Evolutionary conservation across 257 asterid species (phyloP).

Genomic region (Pogostemon cablin): DNA sequence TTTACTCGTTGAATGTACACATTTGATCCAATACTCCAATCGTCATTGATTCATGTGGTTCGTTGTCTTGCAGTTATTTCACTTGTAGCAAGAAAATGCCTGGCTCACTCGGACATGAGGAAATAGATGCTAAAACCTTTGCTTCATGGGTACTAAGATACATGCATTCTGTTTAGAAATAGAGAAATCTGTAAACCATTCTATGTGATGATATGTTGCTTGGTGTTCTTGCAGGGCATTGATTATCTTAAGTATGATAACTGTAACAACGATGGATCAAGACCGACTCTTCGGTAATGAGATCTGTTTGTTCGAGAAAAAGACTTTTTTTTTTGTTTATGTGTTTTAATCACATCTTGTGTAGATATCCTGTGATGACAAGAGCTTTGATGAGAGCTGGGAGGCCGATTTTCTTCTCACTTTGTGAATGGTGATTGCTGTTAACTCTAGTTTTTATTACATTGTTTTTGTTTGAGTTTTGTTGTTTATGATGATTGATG

Average conservation of each 20-base stretch:
- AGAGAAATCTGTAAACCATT: no score
- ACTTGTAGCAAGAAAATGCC: slow-evolving; percentile 86
- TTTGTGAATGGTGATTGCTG: slow-evolving; percentile 68
- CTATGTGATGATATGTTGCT: neutral
- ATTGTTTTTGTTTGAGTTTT: neutral
- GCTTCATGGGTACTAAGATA: slow-evolving; percentile 60
- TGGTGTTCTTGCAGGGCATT: slow-evolving; percentile 54
- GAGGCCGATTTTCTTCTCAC: slow-evolving; percentile 68
- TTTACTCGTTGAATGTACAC: no score
- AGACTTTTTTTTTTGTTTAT: no score
- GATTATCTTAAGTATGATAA: slow-evolving; percentile 90
- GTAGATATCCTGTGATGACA: slow-evolving; percentile 81
- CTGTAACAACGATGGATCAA: slow-evolving; percentile 64
- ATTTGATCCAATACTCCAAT: no score
- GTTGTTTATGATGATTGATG: neutral
- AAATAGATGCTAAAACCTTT: slow-evolving; percentile 78
- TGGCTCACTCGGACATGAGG: slow-evolving; percentile 86
- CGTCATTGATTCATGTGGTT: neutral
- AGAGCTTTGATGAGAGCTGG: slow-evolving; percentile 67
- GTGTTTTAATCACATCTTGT: neutral
- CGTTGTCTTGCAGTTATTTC: slow-evolving; percentile 42
- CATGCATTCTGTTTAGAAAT: no score
- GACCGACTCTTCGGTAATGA: slow-evolving; percentile 63
- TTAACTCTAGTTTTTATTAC: neutral
- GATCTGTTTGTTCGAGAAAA: no score